These are phyloP conservation scores for Trichoderma simmonsii DNA, from an alignment of 2,329 filamentous ascomycete genomes.

Conservation along the genomic window DNA sequence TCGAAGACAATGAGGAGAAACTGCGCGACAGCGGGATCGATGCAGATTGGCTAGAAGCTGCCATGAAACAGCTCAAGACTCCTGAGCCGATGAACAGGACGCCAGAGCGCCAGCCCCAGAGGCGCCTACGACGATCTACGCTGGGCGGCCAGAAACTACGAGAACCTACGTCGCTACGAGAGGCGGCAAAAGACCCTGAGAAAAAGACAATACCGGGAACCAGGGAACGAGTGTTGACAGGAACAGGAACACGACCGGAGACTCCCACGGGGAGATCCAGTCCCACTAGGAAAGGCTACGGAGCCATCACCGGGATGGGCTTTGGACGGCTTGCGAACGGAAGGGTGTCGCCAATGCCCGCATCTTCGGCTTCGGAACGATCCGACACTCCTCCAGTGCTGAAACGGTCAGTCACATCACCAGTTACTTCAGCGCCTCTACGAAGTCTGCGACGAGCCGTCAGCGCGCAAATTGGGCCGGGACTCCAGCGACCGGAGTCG, in stretches of 20 bases:
- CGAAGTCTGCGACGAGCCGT: constrained; percentile 1
- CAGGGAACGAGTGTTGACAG: constrained; percentile 21
- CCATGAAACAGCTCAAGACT: constrained; percentile 26
- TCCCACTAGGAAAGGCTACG: constrained; percentile 30
- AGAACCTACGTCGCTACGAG: constrained; percentile 35
- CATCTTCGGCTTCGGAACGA: constrained; percentile 16
- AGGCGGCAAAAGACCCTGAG: constrained; percentile 44
- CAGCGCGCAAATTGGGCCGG: constrained; percentile 1
- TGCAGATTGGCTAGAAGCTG: constrained; percentile 43
- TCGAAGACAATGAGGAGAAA: constrained; percentile 34
- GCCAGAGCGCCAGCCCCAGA: constrained; percentile 9
- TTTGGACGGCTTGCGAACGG: constrained; percentile 4
- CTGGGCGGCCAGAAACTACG: constrained; percentile 30
- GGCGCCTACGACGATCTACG: constrained; percentile 32
- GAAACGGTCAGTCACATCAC: neutral
- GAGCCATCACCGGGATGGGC: constrained; percentile 23
- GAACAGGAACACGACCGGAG: constrained; percentile 20
- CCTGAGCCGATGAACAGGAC: constrained; percentile 26
- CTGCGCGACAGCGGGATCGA: constrained; percentile 58
- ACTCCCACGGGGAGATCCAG: constrained; percentile 16
- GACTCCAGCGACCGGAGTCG: constrained; percentile 8
- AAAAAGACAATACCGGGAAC: constrained; percentile 31
- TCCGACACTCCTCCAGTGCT: constrained; percentile 8
- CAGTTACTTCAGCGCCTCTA: neutral
- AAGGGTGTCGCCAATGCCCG: constrained; percentile 8